These are phyloP conservation scores for Cytospora piceae DNA, from an alignment of 2,329 filamentous ascomycete genomes.

Conservation along the genomic window DNA sequence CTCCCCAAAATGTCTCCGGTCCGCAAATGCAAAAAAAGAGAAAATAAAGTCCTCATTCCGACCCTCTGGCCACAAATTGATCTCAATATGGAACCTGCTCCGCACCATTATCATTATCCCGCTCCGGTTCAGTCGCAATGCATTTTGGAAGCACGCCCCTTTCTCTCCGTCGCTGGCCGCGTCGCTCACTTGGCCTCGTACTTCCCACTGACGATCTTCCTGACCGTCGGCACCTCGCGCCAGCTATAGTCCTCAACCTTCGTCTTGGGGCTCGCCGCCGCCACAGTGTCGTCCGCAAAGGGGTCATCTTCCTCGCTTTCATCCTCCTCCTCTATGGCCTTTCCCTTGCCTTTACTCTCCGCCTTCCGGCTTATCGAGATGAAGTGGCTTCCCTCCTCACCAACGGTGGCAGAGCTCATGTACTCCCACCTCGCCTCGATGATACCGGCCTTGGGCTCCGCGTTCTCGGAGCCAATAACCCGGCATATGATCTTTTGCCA, in stretches of 20 bases:
- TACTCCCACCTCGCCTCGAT: conserved; percentile 85
- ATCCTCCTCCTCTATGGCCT: conserved; percentile 47
- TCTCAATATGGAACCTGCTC: conserved; percentile 9
- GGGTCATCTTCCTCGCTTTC: conserved; percentile 60
- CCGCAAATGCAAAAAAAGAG: conserved; percentile 18
- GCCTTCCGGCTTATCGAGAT: conserved; percentile 66
- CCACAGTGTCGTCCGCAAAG: conserved; percentile 64
- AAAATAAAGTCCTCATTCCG: neutral
- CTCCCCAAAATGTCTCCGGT: conserved; percentile 9
- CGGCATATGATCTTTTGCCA: conserved; percentile 81
- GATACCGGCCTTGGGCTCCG: conserved; percentile 71
- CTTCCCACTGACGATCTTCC: conserved; percentile 74
- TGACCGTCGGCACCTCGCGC: conserved; percentile 67
- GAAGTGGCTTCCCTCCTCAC: conserved; percentile 49
- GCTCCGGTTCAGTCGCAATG: conserved; percentile 1
- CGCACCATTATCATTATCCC: conserved; percentile 15
- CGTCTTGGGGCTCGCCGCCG: conserved; percentile 36
- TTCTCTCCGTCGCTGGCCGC: neutral
- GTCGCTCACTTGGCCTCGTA: conserved; percentile 62
- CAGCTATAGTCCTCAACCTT: conserved; percentile 49
- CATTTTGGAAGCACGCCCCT: neutral
- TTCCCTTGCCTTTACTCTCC: conserved; percentile 55
- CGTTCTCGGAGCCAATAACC: conserved; percentile 72
- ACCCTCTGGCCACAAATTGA: neutral
- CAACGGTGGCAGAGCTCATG: conserved; percentile 35